A percentile compares a stretch with the other conserved stretches of the same genome.
These are phyloP conservation scores for Colletotrichum noveboracense DNA, from an alignment of 2,329 filamentous ascomycete genomes.

Conservation along the genomic window DNA sequence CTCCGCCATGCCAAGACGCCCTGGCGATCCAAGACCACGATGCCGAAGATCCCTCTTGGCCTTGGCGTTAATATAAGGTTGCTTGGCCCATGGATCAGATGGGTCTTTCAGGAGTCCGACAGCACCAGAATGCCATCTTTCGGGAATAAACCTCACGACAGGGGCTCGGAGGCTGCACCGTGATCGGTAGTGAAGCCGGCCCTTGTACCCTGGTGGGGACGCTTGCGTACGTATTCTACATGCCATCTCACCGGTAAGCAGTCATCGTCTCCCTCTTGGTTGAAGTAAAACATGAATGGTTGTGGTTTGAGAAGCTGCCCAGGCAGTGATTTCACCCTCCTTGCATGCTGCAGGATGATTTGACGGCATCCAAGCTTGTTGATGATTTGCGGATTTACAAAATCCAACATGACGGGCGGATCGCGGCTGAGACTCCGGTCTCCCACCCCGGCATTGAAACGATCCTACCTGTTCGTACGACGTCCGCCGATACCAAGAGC, in stretches of 20 bases:
- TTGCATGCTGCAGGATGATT: not conserved
- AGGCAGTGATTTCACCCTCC: not conserved
- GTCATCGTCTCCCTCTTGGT: not conserved
- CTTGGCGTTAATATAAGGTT: conserved; percentile 4
- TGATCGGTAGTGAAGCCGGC: not conserved
- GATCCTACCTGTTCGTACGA: not conserved
- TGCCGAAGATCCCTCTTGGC: conserved; percentile 6
- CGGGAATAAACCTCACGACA: not conserved
- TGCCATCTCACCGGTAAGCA: not conserved
- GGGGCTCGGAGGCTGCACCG: not conserved
- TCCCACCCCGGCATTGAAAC: not conserved
- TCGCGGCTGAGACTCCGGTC: not conserved
- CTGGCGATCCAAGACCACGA: not conserved
- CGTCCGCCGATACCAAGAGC: not conserved
- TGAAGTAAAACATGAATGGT: not conserved
- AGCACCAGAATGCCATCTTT: not conserved
- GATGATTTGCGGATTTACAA: not conserved
- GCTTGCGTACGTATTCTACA: not conserved
- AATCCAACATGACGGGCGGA: not conserved
- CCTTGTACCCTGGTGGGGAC: not conserved
- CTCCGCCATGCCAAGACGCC: not conserved
- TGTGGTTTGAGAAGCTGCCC: not conserved
- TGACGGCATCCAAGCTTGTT: not conserved
- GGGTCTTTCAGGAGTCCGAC: not conserved
- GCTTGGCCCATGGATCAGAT: not conserved